Evolutionary conservation across 176 grass and related monocot species (phyloP).

Genomic region (Microstegium vimineum): DNA sequence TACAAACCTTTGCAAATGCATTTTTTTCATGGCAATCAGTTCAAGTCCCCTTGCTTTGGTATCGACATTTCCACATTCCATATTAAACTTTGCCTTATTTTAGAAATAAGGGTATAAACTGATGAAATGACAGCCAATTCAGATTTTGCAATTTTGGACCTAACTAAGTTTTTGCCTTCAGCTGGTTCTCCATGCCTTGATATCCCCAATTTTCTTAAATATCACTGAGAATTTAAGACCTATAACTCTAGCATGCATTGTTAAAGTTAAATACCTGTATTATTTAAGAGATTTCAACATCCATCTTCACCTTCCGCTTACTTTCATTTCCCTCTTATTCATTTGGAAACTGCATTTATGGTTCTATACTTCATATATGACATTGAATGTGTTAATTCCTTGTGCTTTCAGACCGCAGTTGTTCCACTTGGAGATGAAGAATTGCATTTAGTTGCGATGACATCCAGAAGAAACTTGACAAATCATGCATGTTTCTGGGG

Average conservation of each 20-base stretch:
- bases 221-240: not conserved
- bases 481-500: conserved; percentile 90
- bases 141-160: not conserved
- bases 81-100: not conserved
- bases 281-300: not conserved
- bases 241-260: not conserved
- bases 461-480: conserved; percentile 49
- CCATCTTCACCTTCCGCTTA: not conserved
- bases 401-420: conserved; percentile 78
- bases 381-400: conserved; percentile 8
- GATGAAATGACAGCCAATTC: not conserved
- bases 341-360: not conserved
- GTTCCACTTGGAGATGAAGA: conserved; percentile 75
- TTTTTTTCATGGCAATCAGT: not conserved
- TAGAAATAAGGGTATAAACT: not conserved
- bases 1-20: not conserved
- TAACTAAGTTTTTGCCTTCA: not conserved
- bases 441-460: conserved; percentile 97
- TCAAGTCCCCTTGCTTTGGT: not conserved
- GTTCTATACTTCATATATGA: conserved; percentile 7
- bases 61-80: conserved; percentile 14
- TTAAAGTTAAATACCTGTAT: not conserved
- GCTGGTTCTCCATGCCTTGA: not conserved
- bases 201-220: not conserved
- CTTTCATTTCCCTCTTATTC: not conserved